Evolutionary conservation across 2,329 filamentous ascomycete genomes (phyloP).

Genomic region (Alternaria ventricosa): DNA sequence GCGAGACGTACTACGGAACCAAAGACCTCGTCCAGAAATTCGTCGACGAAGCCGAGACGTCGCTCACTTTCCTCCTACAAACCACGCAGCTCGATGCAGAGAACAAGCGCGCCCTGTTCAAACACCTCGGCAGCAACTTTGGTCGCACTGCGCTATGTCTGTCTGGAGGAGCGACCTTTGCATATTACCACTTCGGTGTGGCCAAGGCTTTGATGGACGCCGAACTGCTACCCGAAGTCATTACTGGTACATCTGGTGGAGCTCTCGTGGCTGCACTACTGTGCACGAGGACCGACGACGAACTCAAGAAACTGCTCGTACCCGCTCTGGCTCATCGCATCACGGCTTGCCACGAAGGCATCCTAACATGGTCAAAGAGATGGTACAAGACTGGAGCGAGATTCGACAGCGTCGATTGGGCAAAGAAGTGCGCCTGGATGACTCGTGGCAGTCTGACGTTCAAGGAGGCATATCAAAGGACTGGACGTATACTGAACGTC

Average conservation of each 20-base stretch:
- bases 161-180: constrained; percentile 91
- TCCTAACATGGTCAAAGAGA: constrained; percentile 76
- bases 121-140: constrained; percentile 87
- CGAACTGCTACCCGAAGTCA: constrained; percentile 85
- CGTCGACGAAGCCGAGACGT: constrained; percentile 79
- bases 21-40: constrained; percentile 92
- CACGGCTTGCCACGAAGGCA: constrained; percentile 80
- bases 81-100: constrained; percentile 72
- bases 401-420: constrained; percentile 95
- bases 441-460: constrained; percentile 91
- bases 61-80: constrained; percentile 70
- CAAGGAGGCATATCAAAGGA: constrained; percentile 90
- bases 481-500: constrained; percentile 92
- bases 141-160: constrained; percentile 91
- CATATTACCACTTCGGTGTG: constrained; percentile 96
- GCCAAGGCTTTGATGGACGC: constrained; percentile 88
- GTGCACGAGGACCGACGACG: constrained; percentile 88
- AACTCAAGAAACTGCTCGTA: constrained; percentile 82
- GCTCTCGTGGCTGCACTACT: constrained; percentile 87
- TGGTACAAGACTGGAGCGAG: constrained; percentile 94
- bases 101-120: constrained; percentile 82
- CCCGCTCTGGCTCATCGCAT: constrained; percentile 87
- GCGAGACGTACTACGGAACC: constrained; percentile 97
- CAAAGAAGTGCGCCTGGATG: constrained; percentile 85
- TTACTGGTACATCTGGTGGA: constrained; percentile 94